Percentiles rank a stretch among this genome's conserved stretches.
Conservation (phyloP, 2,329 filamentous ascomycete genomes). For the Colletotrichum tanaceti region DNA sequence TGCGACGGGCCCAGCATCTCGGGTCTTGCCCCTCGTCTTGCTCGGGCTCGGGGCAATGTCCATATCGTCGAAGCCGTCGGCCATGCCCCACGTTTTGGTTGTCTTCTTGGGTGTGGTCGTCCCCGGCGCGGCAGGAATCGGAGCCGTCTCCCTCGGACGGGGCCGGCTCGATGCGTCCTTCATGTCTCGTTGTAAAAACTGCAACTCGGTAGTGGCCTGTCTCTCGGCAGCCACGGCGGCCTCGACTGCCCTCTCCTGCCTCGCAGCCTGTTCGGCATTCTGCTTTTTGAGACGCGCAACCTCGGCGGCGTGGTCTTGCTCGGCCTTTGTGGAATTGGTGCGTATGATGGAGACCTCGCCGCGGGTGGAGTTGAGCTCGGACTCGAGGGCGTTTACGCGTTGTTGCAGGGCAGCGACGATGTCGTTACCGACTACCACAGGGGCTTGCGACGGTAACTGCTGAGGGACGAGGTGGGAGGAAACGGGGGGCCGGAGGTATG, state of each 20-base stretch:
- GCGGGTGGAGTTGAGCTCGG: constrained; percentile 70
- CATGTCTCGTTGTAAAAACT: constrained; percentile 79
- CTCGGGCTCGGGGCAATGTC: constrained; percentile 66
- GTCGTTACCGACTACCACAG: constrained; percentile 46
- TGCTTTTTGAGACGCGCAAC: constrained; percentile 71
- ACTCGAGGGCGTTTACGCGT: constrained; percentile 63
- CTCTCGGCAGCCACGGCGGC: constrained; percentile 73
- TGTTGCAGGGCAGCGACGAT: constrained; percentile 62
- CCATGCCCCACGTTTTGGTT: constrained; percentile 66
- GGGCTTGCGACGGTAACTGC: constrained; percentile 48
- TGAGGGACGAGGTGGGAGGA: constrained; percentile 47
- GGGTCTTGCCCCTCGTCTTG: constrained; percentile 59
- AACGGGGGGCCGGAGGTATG: constrained; percentile 54
- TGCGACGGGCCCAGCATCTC: constrained; percentile 57
- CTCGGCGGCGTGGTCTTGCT: constrained; percentile 71
- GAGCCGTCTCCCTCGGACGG: constrained; percentile 58
- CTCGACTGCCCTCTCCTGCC: constrained; percentile 73
- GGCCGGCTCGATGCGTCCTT: constrained; percentile 66
- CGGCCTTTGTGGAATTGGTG: constrained; percentile 72
- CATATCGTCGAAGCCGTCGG: constrained; percentile 82
- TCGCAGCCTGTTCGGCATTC: constrained; percentile 72
- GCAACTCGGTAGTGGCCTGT: constrained; percentile 74
- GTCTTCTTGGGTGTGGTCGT: constrained; percentile 69
- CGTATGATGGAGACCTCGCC: constrained; percentile 83
- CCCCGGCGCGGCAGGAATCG: constrained; percentile 42